Base-by-base conservation (phyloP, 495 filamentous ascomycete genomes). In the Xylaria longipes region DNA sequence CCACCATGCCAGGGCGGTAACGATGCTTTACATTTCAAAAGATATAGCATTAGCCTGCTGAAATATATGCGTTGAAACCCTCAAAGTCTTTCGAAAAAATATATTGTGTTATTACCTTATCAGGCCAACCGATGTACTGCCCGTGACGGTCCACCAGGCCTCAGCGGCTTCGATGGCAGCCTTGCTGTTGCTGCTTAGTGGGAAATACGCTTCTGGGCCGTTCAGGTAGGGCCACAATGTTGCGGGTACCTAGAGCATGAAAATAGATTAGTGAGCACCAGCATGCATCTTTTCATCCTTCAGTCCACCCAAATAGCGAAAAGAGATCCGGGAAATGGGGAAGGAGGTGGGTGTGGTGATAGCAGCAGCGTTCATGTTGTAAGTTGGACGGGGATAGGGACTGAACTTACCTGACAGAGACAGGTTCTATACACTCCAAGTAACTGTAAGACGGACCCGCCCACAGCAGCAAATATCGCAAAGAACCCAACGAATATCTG, bases 351-450 rank as follows among this genome's bases (percentile, higher is more conserved):
- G 3, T 2, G 22, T 4, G 39, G 69, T 68, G 2, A 17, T 17
- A 2, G 15, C 6, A 25, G 20, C 0, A 14, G 12, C 11, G 22
- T 3, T 41, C 1, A 14, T 56, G 8, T 37, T 15, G 1, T 39
- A 27, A 48, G 58, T n/a, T 15, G 6, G 33, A 31, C 14, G 22
- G 29, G 43, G 52, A 52, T 41, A n/a, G 27, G 35, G 37, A 22
- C 46, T 48, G 5, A 43, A 39, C 71, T 77, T 35, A 81, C 66
- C 65, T 71, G 73, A 22, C 79, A 81, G 31, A 74, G 68, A 39
- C 82, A 84, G 50, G 81, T 84, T 5, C 81, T 72, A 54, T 78
- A 84, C 1, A 84, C 77, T 1, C 82, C 82, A 0, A 82, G 54
- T 5, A 84, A 68, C 66, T 84, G 80, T 77, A 84, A 80, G 2